phyloP scores from a whole-genome alignment of 208 protist genomes.

The Dictyostelium gargantuum region DNA sequence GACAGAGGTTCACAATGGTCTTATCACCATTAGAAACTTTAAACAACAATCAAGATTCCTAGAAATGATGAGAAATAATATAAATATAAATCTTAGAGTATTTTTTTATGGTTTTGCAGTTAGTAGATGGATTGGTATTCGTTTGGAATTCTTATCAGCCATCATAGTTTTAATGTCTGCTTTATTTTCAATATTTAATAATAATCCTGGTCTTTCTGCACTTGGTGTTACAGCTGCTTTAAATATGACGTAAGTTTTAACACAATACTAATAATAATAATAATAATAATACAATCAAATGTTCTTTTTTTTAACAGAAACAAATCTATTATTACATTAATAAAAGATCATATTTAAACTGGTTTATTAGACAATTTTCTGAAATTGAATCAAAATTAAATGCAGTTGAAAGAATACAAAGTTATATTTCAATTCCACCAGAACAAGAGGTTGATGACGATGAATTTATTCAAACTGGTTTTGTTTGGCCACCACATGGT shows the following conservation, averaged over 20 bases:
- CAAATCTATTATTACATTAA: too few relatives aligned
- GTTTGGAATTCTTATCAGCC: neutral
- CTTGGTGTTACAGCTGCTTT: conserved; percentile 79
- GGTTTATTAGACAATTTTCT: conserved; percentile 62
- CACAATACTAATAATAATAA: too few relatives aligned
- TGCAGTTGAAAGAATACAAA: conserved; percentile 75
- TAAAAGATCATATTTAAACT: conserved; percentile 78
- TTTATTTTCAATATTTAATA: neutral
- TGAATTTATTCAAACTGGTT: neutral
- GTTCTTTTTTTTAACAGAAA: too few relatives aligned
- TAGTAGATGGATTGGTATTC: conserved; percentile 4
- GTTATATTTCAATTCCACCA: conserved; percentile 9
- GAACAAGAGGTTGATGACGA: neutral
- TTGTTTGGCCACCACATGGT: conserved; percentile 54
- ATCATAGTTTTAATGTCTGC: conserved; percentile 8
- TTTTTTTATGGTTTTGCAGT: conserved; percentile 1
- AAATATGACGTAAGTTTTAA: too few relatives aligned
- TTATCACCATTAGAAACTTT: conserved; percentile 84
- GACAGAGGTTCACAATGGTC: conserved; percentile 83
- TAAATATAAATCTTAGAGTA: neutral
- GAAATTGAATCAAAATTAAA: conserved; percentile 79
- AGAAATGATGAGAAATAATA: neutral
- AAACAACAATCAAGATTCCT: conserved; percentile 15
- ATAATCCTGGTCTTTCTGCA: conserved; percentile 51
- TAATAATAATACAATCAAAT: too few relatives aligned